Evolutionary conservation across 2,329 filamentous ascomycete genomes (phyloP), one percentile per base, ranked within the genome.

Genomic region (Pseudogymnoascus pannorum): DNA sequence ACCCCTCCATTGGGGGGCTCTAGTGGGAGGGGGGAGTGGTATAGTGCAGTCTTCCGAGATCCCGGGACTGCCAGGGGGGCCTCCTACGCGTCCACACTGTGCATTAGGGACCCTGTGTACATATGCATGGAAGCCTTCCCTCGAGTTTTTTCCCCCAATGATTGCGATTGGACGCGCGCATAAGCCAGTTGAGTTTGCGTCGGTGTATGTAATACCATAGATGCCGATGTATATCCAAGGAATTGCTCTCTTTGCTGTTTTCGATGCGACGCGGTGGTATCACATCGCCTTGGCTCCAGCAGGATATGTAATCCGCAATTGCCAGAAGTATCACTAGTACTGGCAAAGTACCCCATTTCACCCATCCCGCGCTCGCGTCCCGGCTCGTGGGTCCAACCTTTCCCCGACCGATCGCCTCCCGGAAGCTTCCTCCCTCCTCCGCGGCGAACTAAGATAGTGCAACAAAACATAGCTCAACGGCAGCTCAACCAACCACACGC

Each of bases 331-430:
- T 54, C 44, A 54, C 44, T 31, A 29, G 24, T 54, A 54, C 24
- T 54, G 0, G 44, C n/a, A 31, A 51, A 54, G 48, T 54, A 54
- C 24, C 48, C 48, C 48, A 31, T 44, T 24, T 48, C 26, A 51
- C n/a, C 48, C 44, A 54, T 54, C 48, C 48, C 48, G 48, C 48
- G 44, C 22, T 51, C 42, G n/a, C 48, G 48, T n/a, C 48, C 48
- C 48, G 48, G 48, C 48, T 54, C 48, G 48, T 54, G 48, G 48
- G 48, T 54, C 48, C 48, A 54, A 54, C 16, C 26, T 51, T 14
- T n/a, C 48, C 48, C 48, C n/a, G 16, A 14, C 44, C 44, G 44
- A 54, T 54, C 26, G 48, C 48, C 48, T 54, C 26, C 26, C 48
- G 48, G 48, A 54, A 54, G n/a, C 24, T 3, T 31, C 3, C 8